Evolutionary conservation across 306 rosid genomes (phyloP).

Genomic region (Prunus salicina): DNA sequence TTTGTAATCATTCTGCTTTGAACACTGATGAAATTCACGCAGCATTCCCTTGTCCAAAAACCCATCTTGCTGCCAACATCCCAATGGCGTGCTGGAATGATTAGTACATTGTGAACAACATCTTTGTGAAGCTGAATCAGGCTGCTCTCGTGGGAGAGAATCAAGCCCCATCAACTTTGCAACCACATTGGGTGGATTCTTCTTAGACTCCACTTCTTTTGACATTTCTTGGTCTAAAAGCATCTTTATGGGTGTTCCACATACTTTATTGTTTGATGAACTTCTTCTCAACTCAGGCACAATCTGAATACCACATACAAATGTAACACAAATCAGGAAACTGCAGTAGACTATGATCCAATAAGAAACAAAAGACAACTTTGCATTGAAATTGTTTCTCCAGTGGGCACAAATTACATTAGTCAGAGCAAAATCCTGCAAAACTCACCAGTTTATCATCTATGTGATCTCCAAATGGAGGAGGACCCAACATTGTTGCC

Average conservation of each 20-base stretch:
- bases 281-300: slow-evolving; percentile 52
- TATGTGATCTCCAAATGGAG: slow-evolving; percentile 50
- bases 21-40: slow-evolving; percentile 45
- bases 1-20: slow-evolving; percentile 42
- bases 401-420: neutral
- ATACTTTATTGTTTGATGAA: slow-evolving; percentile 51
- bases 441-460: slow-evolving; percentile 71
- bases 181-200: slow-evolving; percentile 68
- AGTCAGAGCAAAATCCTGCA: slow-evolving; percentile 17
- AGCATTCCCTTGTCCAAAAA: slow-evolving; percentile 46
- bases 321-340: slow-evolving; percentile 22
- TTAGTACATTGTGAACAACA: slow-evolving; percentile 38
- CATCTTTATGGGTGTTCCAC: slow-evolving; percentile 68
- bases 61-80: slow-evolving; percentile 50
- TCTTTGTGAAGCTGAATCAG: slow-evolving; percentile 51
- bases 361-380: slow-evolving; percentile 5
- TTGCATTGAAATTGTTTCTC: slow-evolving; percentile 1
- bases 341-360: slow-evolving; percentile 12
- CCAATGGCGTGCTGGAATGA: slow-evolving; percentile 43
- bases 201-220: slow-evolving; percentile 57
- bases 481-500: slow-evolving; percentile 41
- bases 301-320: slow-evolving; percentile 38
- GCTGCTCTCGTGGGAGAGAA: slow-evolving; percentile 49
- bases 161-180: slow-evolving; percentile 98
- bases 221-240: slow-evolving; percentile 82